A percentile compares a stretch with the other conserved stretches of the same genome.
Conservation (phyloP, 495 filamentous ascomycete genomes). For the Hypomontagnella submonticulosa region DNA sequence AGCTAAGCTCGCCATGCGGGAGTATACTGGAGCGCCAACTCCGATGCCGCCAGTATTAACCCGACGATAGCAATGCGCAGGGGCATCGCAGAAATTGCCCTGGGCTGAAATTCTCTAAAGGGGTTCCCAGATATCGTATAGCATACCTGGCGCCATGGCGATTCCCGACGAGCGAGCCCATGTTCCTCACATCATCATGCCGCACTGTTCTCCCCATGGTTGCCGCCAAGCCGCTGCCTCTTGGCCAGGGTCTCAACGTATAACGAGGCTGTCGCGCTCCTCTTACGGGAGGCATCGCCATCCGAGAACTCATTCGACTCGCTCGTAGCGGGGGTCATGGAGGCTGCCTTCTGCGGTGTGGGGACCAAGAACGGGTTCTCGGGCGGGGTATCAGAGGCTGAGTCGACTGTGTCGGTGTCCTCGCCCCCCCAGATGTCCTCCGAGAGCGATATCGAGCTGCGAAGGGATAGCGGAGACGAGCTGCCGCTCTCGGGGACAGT, state of each 20-base stretch:
- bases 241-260: conserved; percentile 22
- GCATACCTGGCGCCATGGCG: too few species aligned
- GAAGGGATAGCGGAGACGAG: too few species aligned
- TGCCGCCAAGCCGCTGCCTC: conserved; percentile 1
- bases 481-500: not conserved
- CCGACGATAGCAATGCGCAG: too few species aligned
- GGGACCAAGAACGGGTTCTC: conserved; percentile 6
- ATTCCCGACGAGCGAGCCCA: too few species aligned
- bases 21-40: too few species aligned
- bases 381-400: not conserved
- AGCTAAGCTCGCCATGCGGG: too few species aligned
- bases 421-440: not conserved
- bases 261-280: not conserved
- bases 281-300: conserved; percentile 23
- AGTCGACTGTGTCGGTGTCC: not conserved
- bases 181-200: not conserved
- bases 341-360: not conserved
- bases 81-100: too few species aligned
- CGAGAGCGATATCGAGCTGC: not conserved
- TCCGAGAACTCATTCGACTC: conserved; percentile 27
- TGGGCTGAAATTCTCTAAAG: too few species aligned
- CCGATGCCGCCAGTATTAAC: too few species aligned
- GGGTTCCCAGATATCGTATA: too few species aligned
- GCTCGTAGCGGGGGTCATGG: conserved; percentile 29
- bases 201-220: not conserved